Percentiles rank a stretch among this genome's conserved stretches.
phyloP scores from a whole-genome alignment of 192 early-diverging fungal genomes.

The Spinellus fusiger region DNA sequence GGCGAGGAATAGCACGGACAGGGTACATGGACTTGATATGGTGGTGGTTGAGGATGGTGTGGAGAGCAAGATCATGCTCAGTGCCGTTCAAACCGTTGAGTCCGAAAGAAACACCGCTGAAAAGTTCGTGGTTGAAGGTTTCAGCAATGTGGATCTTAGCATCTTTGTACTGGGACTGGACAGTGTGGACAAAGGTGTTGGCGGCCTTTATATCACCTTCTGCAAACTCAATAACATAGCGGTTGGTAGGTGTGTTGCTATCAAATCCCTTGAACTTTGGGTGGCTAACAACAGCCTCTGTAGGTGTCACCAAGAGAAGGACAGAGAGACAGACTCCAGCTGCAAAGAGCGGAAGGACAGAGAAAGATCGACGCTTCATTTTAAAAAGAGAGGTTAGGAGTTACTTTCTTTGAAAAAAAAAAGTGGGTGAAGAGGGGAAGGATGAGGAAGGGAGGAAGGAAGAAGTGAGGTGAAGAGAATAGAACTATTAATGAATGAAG shows the following conservation, averaged over 20 bases:
- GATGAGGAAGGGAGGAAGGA: no score
- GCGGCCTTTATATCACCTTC: neutral
- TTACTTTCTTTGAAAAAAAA: neutral
- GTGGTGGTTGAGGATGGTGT: slow-evolving; percentile 7
- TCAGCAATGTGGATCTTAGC: slow-evolving; percentile 4
- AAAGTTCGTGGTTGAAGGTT: slow-evolving; percentile 9
- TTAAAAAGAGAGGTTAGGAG: neutral
- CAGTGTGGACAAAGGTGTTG: slow-evolving; percentile 4
- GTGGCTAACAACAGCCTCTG: neutral
- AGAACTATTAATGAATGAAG: no score
- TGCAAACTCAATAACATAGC: slow-evolving; percentile 11
- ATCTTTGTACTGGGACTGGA: neutral
- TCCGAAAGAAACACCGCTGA: slow-evolving; percentile 17
- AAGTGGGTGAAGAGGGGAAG: neutral
- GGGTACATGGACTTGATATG: slow-evolving; percentile 19
- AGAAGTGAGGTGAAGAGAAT: no score
- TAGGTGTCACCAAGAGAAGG: neutral
- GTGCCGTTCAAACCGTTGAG: neutral
- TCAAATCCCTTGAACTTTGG: neutral
- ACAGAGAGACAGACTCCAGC: slow-evolving; percentile 10
- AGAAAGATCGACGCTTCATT: slow-evolving; percentile 6
- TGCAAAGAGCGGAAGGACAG: slow-evolving; percentile 5
- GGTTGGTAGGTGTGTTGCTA: neutral
- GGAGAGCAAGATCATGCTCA: neutral
- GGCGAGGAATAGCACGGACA: slow-evolving; percentile 11